Percentiles rank a stretch among this genome's conserved stretches.
phyloP scores from a whole-genome alignment of 164 flowering plant species.

The Magnolia changhungtana region DNA sequence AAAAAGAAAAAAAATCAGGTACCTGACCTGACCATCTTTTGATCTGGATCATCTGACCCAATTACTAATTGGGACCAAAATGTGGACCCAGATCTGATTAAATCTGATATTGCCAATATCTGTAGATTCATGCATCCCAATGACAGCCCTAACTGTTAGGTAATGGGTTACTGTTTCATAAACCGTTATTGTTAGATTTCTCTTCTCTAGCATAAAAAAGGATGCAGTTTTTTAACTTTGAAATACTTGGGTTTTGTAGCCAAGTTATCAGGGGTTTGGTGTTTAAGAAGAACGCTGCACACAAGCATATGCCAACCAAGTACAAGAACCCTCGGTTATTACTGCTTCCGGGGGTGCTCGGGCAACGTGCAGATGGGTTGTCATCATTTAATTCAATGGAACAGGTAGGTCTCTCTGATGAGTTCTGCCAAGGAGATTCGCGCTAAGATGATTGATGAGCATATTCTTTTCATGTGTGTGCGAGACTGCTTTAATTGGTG shows the following conservation, averaged over 20 bases:
- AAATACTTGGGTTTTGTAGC: slow-evolving; percentile 43
- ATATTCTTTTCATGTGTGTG: not conserved
- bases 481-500: not conserved
- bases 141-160: not conserved
- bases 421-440: not conserved
- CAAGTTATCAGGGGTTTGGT: slow-evolving; percentile 78
- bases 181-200: not conserved
- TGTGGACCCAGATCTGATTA: not conserved
- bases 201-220: not conserved
- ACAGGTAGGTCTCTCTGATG: slow-evolving; percentile 40
- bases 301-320: slow-evolving; percentile 83
- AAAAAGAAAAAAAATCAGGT: no score
- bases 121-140: not conserved
- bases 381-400: slow-evolving; percentile 74
- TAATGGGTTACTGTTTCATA: no score
- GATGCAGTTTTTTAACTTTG: not conserved
- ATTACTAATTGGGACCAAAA: not conserved
- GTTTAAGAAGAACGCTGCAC: slow-evolving; percentile 91
- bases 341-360: slow-evolving; percentile 69
- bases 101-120: not conserved
- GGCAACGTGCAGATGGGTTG: slow-evolving; percentile 59
- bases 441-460: not conserved
- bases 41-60: not conserved
- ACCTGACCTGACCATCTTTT: no score
- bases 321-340: slow-evolving; percentile 69